Evolutionary conservation across 768 basidiomycete genomes (phyloP).

Genomic region (Mycena rebaudengoi): DNA sequence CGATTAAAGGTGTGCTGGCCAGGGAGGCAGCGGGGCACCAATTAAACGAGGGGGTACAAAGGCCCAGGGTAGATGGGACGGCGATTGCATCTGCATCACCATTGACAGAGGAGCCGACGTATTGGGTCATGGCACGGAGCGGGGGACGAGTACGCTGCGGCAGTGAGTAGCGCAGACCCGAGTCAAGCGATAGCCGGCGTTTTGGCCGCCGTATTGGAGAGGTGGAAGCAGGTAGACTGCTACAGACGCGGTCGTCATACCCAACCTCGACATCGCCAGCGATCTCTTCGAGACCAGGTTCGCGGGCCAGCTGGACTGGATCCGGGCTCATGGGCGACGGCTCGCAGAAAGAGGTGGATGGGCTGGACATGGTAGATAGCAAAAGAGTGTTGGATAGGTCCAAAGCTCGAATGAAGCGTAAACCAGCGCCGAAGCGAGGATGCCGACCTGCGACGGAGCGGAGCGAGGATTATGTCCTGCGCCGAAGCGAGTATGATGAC

Average conservation of each 20-base stretch:
- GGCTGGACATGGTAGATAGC: slow-evolving; percentile 78
- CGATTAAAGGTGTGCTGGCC: not conserved
- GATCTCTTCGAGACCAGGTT: slow-evolving; percentile 67
- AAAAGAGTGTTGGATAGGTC: slow-evolving; percentile 87
- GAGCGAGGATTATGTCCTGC: too few species aligned
- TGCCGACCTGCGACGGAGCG: too few species aligned
- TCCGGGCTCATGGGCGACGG: slow-evolving; percentile 5
- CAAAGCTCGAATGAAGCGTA: slow-evolving; percentile 85
- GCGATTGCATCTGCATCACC: slow-evolving; percentile 61
- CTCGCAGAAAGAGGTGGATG: slow-evolving; percentile 54
- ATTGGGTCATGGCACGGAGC: slow-evolving; percentile 80
- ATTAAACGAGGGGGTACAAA: slow-evolving; percentile 50
- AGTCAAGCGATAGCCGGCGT: not conserved
- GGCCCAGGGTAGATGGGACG: slow-evolving; percentile 77
- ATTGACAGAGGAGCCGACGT: slow-evolving; percentile 47
- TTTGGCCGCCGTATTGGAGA: slow-evolving; percentile 5
- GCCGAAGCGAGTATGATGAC: too few species aligned
- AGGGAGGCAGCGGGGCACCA: slow-evolving; percentile 15
- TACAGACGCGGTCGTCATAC: slow-evolving; percentile 51
- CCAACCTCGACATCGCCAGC: slow-evolving; percentile 67
- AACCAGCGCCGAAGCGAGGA: too few species aligned
- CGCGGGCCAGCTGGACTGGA: slow-evolving; percentile 8
- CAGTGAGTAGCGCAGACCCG: slow-evolving; percentile 55
- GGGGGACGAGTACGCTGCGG: slow-evolving; percentile 64
- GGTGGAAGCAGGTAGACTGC: slow-evolving; percentile 22